Percentiles rank a stretch among this genome's conserved stretches.
These are phyloP conservation scores for Karstenula rhodostoma DNA, from an alignment of 2,329 filamentous ascomycete species.

Conservation along the genomic window DNA sequence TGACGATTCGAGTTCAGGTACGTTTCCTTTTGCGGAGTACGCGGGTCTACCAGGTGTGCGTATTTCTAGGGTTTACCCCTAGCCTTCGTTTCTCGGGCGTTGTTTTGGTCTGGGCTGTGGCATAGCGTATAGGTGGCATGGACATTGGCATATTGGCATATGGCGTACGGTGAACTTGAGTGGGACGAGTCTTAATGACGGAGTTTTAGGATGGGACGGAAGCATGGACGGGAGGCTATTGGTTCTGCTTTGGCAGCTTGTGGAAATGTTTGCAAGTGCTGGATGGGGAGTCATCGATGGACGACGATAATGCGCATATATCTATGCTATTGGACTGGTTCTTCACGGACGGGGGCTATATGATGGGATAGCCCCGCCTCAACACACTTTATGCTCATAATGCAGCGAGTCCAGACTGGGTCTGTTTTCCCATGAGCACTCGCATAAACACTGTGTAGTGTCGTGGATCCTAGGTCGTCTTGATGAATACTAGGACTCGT, in stretches of 20 bases:
- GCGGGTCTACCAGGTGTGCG: not conserved
- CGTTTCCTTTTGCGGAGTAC: not conserved
- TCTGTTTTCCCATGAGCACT: no score
- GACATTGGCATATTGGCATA: constrained; percentile 6
- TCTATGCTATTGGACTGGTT: not conserved
- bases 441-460: not conserved
- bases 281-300: not conserved
- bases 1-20: not conserved
- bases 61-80: not conserved
- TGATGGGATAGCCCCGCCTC: no score
- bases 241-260: constrained; percentile 5
- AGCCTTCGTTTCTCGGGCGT: not conserved
- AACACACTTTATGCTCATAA: no score
- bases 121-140: constrained; percentile 8
- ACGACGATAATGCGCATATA: constrained; percentile 8
- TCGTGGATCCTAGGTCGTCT: not conserved
- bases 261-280: not conserved
- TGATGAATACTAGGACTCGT: not conserved
- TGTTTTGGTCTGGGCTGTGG: not conserved
- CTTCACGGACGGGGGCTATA: not conserved
- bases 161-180: not conserved
- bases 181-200: not conserved
- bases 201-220: not conserved
- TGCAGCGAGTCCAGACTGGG: no score
- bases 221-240: not conserved